Base-by-base conservation (phyloP, 1,139 yeast species). In the Hyphopichia burtonii region DNA sequence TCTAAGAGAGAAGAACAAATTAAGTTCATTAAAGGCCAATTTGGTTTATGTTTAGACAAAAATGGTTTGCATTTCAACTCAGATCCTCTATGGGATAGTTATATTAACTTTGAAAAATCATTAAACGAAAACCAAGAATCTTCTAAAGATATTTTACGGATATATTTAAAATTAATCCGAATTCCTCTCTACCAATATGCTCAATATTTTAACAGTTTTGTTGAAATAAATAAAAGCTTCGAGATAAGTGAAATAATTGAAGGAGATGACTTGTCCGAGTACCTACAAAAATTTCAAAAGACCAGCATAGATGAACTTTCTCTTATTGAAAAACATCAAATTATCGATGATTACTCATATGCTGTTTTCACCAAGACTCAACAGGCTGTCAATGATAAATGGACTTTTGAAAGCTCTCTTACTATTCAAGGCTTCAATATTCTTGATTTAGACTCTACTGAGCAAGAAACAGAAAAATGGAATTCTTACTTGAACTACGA, bases 121-220 rank as follows among this genome's bases (percentile, higher is more conserved):
- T 39, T 52, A 3, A 36, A 15, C 16, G 54, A 56, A 14, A 48
- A 49, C 10, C 57, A 59, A 15, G 51, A 52, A 31, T 57, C 55
- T 14, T 16, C 19, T n/a, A 18, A 34, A 25, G 20, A 20, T 7
- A 7, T 27, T 28, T 16, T 33, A 4, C 47, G 52, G 6, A 53
- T 80, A 2, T 72, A 80, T 46, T 51, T 71, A 32, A 63, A 65
- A 40, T 63, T 82, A 9, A 63, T 80, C 7, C 56, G 54, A 15
- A 64, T 83, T 2, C 93, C 94, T 0, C 61, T 84, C 28, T 85
- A 86, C 59, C 87, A 83, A 51, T 85, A 86, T 56, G 80, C 91
- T 0, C 78, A 72, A 49, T 85, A 82, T 55, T 81, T 75, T 51
- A 75, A 75, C 39, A 69, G 71, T 28, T 82, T 79, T 47, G 57